phyloP scores from a whole-genome alignment of 768 basidiomycete species.

The Phaeotremella skinneri region DNA sequence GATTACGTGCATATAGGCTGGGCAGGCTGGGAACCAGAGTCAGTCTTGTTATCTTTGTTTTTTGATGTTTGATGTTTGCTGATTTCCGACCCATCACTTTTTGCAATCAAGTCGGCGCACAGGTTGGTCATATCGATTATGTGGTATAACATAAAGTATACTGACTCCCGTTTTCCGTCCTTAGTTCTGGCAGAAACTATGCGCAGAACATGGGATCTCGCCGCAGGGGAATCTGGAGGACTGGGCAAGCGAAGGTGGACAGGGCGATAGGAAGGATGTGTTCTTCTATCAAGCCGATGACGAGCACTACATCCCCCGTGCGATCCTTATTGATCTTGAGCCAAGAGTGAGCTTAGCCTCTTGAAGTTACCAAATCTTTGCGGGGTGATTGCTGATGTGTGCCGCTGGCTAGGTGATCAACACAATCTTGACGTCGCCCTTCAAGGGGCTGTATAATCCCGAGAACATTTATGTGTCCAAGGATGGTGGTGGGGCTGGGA shows the following conservation, averaged over 20 bases:
- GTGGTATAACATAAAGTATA: too few species aligned
- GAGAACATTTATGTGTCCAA: slow-evolving; percentile 96
- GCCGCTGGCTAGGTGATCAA: slow-evolving; percentile 88
- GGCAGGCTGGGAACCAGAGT: slow-evolving; percentile 93
- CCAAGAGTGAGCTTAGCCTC: slow-evolving; percentile 85
- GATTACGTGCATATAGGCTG: slow-evolving; percentile 57
- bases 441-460: slow-evolving; percentile 87
- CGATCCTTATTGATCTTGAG: slow-evolving; percentile 89
- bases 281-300: slow-evolving; percentile 99
- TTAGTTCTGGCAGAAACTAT: slow-evolving; percentile 94
- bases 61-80: slow-evolving; percentile 16
- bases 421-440: slow-evolving; percentile 82
- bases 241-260: slow-evolving; percentile 87
- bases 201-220: slow-evolving; percentile 96
- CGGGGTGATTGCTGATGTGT: background rate
- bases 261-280: slow-evolving; percentile 86
- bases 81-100: slow-evolving; percentile 3
- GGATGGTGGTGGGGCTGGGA: slow-evolving; percentile 98
- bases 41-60: slow-evolving; percentile 44
- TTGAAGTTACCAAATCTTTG: background rate
- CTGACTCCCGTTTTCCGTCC: background rate
- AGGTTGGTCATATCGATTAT: slow-evolving; percentile 26
- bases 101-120: slow-evolving; percentile 74
- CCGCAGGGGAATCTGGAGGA: slow-evolving; percentile 94
- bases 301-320: slow-evolving; percentile 96